A percentile compares a stretch with the other conserved stretches of the same genome.
These are phyloP conservation scores for Polytolypa hystricis DNA, from an alignment of 2,329 filamentous ascomycete species.

Conservation along the genomic window DNA sequence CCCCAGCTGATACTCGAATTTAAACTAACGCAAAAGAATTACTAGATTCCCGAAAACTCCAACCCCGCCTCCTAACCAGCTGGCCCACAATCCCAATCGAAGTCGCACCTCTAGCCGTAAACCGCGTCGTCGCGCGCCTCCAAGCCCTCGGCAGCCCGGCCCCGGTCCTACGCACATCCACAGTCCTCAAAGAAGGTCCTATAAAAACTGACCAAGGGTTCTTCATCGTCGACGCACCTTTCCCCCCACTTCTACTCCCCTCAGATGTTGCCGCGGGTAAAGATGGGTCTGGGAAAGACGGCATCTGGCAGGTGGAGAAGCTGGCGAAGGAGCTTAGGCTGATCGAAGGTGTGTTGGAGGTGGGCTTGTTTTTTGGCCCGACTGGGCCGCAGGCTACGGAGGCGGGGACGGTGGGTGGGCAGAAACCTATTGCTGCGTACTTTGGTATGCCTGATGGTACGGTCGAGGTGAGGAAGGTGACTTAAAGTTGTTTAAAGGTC, in stretches of 20 bases:
- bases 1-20: background rate
- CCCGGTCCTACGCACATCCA: slow-evolving; percentile 60
- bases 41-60: slow-evolving; percentile 80
- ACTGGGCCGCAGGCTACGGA: slow-evolving; percentile 61
- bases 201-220: slow-evolving; percentile 78
- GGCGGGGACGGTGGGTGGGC: slow-evolving; percentile 55
- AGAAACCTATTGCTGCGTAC: slow-evolving; percentile 88
- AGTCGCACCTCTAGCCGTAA: slow-evolving; percentile 73
- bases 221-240: slow-evolving; percentile 87
- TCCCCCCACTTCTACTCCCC: slow-evolving; percentile 58
- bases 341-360: slow-evolving; percentile 80
- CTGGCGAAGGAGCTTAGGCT: slow-evolving; percentile 65
- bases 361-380: slow-evolving; percentile 76
- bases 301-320: slow-evolving; percentile 68
- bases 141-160: slow-evolving; percentile 59
- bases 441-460: slow-evolving; percentile 78
- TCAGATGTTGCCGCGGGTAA: slow-evolving; percentile 41
- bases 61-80: slow-evolving; percentile 56
- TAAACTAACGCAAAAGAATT: background rate
- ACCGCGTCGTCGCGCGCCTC: slow-evolving; percentile 64
- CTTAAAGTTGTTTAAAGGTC: too few relatives aligned
- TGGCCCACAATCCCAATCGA: slow-evolving; percentile 91
- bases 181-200: slow-evolving; percentile 68
- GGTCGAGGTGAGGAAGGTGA: slow-evolving; percentile 45
- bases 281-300: slow-evolving; percentile 48